Percentiles rank a stretch among this genome's conserved stretches.
Evolutionary conservation across 1,139 yeast species (phyloP).

Genomic region (Ogataea hybrid): DNA sequence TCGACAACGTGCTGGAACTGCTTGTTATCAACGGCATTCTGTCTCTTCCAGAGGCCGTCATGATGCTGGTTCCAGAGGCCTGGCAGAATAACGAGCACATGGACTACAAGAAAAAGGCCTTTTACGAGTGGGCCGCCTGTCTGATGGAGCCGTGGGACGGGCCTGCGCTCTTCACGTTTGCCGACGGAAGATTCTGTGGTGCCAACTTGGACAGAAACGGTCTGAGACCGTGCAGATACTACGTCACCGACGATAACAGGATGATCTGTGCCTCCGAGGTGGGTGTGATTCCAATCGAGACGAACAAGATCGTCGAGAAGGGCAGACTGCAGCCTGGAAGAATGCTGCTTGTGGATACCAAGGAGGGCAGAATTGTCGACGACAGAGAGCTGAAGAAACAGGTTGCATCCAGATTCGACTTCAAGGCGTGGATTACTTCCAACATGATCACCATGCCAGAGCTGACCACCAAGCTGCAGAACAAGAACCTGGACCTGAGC

Average conservation of each 20-base stretch:
- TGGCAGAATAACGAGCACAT: constrained; percentile 88
- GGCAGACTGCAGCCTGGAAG: constrained; percentile 97
- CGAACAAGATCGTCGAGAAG: constrained; percentile 76
- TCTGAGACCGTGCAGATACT: constrained; percentile 96
- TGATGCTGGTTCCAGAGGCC: constrained; percentile 97
- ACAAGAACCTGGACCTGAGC: constrained; percentile 43
- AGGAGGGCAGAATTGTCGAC: constrained; percentile 89
- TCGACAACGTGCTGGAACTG: constrained; percentile 91
- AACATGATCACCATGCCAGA: constrained; percentile 84
- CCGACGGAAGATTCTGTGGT: constrained; percentile 98
- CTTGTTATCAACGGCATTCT: constrained; percentile 89
- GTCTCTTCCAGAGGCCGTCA: constrained; percentile 94
- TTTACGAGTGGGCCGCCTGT: constrained; percentile 99
- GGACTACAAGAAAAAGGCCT: constrained; percentile 90
- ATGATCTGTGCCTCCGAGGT: constrained; percentile 98
- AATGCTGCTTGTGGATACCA: constrained; percentile 92
- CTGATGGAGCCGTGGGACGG: constrained; percentile 99
- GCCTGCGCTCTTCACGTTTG: constrained; percentile 94
- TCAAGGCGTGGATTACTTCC: constrained; percentile 89
- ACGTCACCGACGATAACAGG: constrained; percentile 90
- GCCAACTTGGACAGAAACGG: constrained; percentile 98
- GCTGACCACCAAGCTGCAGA: constrained; percentile 54
- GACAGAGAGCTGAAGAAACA: constrained; percentile 80
- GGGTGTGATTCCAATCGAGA: constrained; percentile 89
- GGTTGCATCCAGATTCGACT: constrained; percentile 85